phyloP scores from a whole-genome alignment of 2,329 filamentous ascomycete species.

The Fusarium dimerum region DNA sequence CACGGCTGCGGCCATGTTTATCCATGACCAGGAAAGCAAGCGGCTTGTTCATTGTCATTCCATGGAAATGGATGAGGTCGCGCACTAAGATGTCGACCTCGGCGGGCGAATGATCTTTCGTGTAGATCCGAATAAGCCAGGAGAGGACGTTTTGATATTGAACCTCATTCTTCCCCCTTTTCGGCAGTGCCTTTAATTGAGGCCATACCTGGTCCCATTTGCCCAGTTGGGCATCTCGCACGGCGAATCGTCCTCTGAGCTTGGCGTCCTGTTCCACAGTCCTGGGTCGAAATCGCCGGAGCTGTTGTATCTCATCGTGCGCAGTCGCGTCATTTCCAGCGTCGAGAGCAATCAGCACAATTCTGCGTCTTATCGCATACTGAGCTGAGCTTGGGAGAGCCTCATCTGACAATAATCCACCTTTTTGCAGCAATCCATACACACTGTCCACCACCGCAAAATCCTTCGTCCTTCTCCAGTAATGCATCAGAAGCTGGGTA shows the following conservation, averaged over 20 bases:
- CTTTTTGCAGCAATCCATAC: constrained; percentile 30
- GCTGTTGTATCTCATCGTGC: constrained; percentile 23
- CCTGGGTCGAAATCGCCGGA: constrained; percentile 23
- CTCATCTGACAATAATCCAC: constrained; percentile 27
- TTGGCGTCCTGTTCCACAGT: constrained; percentile 25
- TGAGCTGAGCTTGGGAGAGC: constrained; percentile 20
- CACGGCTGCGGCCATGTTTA: constrained; percentile 30
- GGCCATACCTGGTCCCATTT: constrained; percentile 28
- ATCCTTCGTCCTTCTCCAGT: constrained; percentile 28
- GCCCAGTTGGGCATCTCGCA: constrained; percentile 30
- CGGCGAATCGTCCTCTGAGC: constrained; percentile 29
- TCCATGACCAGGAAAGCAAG: constrained; percentile 35
- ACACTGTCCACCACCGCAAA: constrained; percentile 26
- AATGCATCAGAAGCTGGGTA: constrained; percentile 25
- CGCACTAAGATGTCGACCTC: constrained; percentile 34
- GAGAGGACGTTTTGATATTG: constrained; percentile 30
- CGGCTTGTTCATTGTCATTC: constrained; percentile 28
- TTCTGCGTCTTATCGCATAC: constrained; percentile 32
- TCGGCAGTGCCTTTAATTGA: constrained; percentile 24
- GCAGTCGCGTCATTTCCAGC: constrained; percentile 31
- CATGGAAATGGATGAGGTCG: constrained; percentile 25
- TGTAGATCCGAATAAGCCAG: constrained; percentile 38
- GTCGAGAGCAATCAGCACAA: constrained; percentile 28
- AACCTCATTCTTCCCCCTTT: constrained; percentile 13
- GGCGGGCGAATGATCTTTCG: constrained; percentile 23